Evolutionary conservation across 148 eudicot genomes (phyloP), one percentile per base, ranked within the genome.

Genomic region (Drosera capensis): DNA sequence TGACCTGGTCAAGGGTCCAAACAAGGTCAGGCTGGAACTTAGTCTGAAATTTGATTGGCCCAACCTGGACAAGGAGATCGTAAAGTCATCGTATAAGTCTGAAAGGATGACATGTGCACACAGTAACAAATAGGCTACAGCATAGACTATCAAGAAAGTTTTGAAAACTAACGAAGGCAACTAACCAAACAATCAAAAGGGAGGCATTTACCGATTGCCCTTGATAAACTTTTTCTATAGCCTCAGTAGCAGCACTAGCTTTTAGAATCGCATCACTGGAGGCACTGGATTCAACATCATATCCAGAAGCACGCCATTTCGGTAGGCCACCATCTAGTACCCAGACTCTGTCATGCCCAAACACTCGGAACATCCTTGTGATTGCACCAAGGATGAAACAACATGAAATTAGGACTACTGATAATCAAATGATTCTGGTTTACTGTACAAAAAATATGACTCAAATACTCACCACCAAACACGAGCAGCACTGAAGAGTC

Each of bases 321-420:
- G 95, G 99, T 20, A 90, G 77, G 48, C 99, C 99, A 56, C 99
- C 99, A 63, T 90, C 93, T 56, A 90, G 70, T 59, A 90, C 99
- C 99, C 99, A 90, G 52, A 90, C 77, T 74, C 67, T 75, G 25
- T 90, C 88, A 66, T 90, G 95, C 48, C 99, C 99, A 66, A 84
- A 90, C 34, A 81, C 95, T 57, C 95, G 71, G 54, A 90, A 90
- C 99, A 90, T 90, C 99, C 99, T 90, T 64, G 44, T 45, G 20
- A 55, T 40, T 38, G 55, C 20, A 48, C 31, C 21, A 21, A 54
- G 39, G 24, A 48, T n/a, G 47, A 15, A 36, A 42, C 48, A 24
- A 65, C 24, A 40, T 64, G n/a, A 26, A 25, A 28, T 22, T 24
- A n/a, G n/a, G n/a, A n/a, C n/a, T n/a, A 30, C 40, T 43, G 19